Percentiles rank a stretch among this genome's conserved stretches.
These are phyloP conservation scores for Eruca vesicaria DNA, from an alignment of 441 rosid genomes.

Conservation along the genomic window DNA sequence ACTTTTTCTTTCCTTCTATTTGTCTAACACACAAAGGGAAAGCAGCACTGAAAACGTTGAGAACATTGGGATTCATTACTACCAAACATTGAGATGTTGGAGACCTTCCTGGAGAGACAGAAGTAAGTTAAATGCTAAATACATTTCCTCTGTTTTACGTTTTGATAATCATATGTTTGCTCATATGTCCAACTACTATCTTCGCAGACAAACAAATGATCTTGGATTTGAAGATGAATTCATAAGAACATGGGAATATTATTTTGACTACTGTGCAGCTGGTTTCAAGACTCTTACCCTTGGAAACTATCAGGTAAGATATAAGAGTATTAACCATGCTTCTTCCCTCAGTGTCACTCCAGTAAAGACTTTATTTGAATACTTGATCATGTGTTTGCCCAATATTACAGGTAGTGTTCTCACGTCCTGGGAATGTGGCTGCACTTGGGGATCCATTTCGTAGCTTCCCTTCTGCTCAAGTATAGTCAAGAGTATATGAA, in stretches of 20 bases:
- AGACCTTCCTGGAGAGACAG: constrained; percentile 63
- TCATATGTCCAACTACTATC: background rate
- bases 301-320: too few species aligned
- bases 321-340: too few species aligned
- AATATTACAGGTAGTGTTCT: constrained; percentile 50
- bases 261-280: too few species aligned
- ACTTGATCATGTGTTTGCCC: background rate
- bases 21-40: background rate
- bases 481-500: background rate
- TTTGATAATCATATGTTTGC: background rate
- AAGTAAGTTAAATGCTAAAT: constrained; percentile 38
- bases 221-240: constrained; percentile 75
- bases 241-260: constrained; percentile 69
- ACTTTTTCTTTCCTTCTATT: background rate
- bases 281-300: too few species aligned
- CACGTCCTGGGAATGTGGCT: constrained; percentile 47
- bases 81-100: constrained; percentile 78
- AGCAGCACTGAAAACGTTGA: constrained; percentile 80
- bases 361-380: background rate
- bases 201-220: constrained; percentile 49
- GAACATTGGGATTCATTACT: constrained; percentile 74
- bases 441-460: background rate
- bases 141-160: background rate
- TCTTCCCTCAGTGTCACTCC: too few species aligned
- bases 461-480: background rate